Conservation (phyloP, 2,329 filamentous ascomycete species). For the Fusarium sp. region DNA sequence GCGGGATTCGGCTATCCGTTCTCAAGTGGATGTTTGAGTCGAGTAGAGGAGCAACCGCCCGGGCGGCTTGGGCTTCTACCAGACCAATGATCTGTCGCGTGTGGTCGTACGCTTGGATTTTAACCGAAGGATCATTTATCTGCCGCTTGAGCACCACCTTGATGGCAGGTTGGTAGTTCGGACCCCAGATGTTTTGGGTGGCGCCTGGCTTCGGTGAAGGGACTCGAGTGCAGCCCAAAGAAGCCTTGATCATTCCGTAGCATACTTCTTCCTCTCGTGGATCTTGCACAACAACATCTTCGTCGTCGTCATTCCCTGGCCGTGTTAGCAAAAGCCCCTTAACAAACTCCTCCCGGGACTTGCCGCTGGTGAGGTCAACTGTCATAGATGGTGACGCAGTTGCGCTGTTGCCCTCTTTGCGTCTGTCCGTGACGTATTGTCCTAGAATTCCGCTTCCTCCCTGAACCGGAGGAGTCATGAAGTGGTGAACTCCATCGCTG, state of each 20-base stretch:
- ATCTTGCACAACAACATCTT: slow-evolving; percentile 67
- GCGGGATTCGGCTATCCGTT: slow-evolving; percentile 76
- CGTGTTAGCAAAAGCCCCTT: slow-evolving; percentile 4
- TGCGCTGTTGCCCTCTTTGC: slow-evolving; percentile 54
- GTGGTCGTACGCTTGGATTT: slow-evolving; percentile 80
- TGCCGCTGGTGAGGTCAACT: slow-evolving; percentile 69
- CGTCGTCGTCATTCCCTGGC: slow-evolving; percentile 64
- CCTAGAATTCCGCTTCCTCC: slow-evolving; percentile 69
- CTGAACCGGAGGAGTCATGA: slow-evolving; percentile 45
- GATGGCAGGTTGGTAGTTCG: slow-evolving; percentile 76
- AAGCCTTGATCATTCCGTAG: slow-evolving; percentile 80
- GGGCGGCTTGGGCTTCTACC: slow-evolving; percentile 75
- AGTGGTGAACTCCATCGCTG: slow-evolving; percentile 55
- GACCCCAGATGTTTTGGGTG: slow-evolving; percentile 66
- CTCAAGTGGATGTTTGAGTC: slow-evolving; percentile 75
- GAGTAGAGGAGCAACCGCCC: slow-evolving; percentile 77
- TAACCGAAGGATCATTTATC: slow-evolving; percentile 63
- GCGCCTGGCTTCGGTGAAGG: slow-evolving; percentile 75
- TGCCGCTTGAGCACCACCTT: slow-evolving; percentile 76
- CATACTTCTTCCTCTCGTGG: slow-evolving; percentile 78
- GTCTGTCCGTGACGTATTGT: slow-evolving; percentile 72
- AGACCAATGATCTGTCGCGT: slow-evolving; percentile 77
- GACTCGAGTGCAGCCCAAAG: slow-evolving; percentile 73
- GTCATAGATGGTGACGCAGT: slow-evolving; percentile 54
- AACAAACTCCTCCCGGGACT: slow-evolving; percentile 24